A percentile compares a stretch with the other conserved stretches of the same genome.
Evolutionary conservation across 1,139 yeast genomes (phyloP).

Genomic region (Kodamaea anthophila): DNA sequence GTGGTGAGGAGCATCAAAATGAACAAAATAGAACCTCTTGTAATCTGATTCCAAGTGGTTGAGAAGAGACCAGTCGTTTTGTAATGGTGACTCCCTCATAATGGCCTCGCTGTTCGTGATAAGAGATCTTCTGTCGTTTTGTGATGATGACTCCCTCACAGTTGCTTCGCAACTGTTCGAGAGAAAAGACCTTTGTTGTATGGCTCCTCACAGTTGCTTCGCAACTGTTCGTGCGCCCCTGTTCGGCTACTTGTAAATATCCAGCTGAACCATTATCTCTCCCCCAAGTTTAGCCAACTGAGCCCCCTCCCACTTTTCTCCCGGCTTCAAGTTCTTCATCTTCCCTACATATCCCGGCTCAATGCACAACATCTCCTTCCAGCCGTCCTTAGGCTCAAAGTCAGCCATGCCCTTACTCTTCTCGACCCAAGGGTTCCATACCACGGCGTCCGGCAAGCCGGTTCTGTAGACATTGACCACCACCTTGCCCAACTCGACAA

Average conservation of each 20-base stretch:
- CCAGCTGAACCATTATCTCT: conserved; percentile 39
- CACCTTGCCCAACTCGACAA: conserved; percentile 64
- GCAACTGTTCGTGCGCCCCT: too few relatives aligned
- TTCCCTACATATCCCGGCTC: conserved; percentile 87
- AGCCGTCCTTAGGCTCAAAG: conserved; percentile 81
- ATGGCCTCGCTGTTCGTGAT: too few relatives aligned
- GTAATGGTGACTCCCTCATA: too few relatives aligned
- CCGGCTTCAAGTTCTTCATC: conserved; percentile 57
- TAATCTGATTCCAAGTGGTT: too few relatives aligned
- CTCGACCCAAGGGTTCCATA: conserved; percentile 96
- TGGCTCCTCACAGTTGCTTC: too few relatives aligned
- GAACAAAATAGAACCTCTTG: too few relatives aligned
- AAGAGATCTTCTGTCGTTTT: too few relatives aligned
- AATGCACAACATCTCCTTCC: conserved; percentile 80
- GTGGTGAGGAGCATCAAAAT: too few relatives aligned
- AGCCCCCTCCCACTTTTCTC: conserved; percentile 60
- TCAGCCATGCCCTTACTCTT: conserved; percentile 79
- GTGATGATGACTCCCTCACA: too few relatives aligned
- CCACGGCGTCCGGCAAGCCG: conserved; percentile 81
- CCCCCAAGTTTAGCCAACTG: conserved; percentile 35
- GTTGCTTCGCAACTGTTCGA: too few relatives aligned
- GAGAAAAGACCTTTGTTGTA: too few relatives aligned
- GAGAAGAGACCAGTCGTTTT: too few relatives aligned
- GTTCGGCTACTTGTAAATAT: conserved; percentile 32
- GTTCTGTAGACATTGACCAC: conserved; percentile 58